Conservation (phyloP, 805 yeast species). For the Priceomyces castillae region DNA sequence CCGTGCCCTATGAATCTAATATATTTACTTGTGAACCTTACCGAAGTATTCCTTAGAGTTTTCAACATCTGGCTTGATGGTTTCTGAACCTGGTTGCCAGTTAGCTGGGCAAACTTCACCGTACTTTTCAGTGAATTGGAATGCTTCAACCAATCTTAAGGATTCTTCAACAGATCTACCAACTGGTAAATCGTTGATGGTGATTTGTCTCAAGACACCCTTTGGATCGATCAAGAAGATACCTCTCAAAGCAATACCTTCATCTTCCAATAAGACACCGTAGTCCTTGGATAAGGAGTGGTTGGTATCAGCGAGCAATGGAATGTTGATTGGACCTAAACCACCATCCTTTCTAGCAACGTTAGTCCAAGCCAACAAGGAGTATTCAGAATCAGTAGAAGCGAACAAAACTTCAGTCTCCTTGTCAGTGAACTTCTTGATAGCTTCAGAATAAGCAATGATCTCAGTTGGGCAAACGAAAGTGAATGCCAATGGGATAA, state of each 20-base stretch:
- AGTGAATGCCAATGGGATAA: conserved; percentile 98
- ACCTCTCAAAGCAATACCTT: conserved; percentile 97
- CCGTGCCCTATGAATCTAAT: not conserved
- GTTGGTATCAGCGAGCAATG: conserved; percentile 95
- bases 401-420: conserved; percentile 91
- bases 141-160: conserved; percentile 94
- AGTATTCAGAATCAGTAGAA: conserved; percentile 97
- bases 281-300: conserved; percentile 91
- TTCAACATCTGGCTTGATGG: conserved; percentile 80
- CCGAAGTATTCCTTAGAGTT: conserved; percentile 89
- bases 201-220: conserved; percentile 92
- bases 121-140: conserved; percentile 98
- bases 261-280: conserved; percentile 96
- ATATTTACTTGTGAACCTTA: conserved; percentile 61
- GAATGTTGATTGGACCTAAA: conserved; percentile 91
- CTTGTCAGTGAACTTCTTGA: conserved; percentile 80
- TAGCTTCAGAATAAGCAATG: conserved; percentile 97
- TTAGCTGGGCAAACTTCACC: conserved; percentile 99
- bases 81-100: conserved; percentile 87
- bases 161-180: conserved; percentile 99
- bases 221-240: conserved; percentile 96
- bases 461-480: conserved; percentile 99
- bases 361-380: conserved; percentile 97
- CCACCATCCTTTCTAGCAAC: conserved; percentile 97
- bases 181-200: conserved; percentile 98